Conservation (phyloP, 257 asterid species). For the Eucommia ulmoides region DNA sequence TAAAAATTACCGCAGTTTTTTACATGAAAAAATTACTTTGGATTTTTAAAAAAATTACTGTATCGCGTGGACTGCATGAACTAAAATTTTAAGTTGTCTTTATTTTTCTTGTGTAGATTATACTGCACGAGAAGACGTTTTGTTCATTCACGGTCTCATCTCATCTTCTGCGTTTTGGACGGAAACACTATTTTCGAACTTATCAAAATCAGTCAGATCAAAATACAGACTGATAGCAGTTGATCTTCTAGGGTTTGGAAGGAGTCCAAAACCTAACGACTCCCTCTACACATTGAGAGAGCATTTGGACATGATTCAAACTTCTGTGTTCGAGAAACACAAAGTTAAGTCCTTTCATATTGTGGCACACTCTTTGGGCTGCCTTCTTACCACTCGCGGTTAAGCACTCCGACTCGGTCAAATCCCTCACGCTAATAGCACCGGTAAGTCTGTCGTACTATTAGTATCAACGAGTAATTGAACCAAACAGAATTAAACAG, state of each 20-base stretch:
- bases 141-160: conserved; percentile 90
- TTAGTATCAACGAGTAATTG: no score
- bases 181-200: conserved; percentile 76
- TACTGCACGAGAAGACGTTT: conserved; percentile 53
- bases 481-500: no score
- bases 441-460: conserved; percentile 37
- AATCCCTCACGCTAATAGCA: conserved; percentile 76
- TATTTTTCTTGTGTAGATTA: background rate
- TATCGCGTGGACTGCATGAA: no score
- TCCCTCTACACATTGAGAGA: conserved; percentile 73
- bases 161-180: conserved; percentile 92
- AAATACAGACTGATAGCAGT: conserved; percentile 77
- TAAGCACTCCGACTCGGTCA: conserved; percentile 44
- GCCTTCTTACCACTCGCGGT: conserved; percentile 91
- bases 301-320: conserved; percentile 88
- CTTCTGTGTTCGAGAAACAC: conserved; percentile 56
- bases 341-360: conserved; percentile 78
- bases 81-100: no score
- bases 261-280: conserved; percentile 84
- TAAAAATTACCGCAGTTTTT: no score
- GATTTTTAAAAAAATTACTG: no score
- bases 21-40: no score
- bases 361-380: conserved; percentile 90
- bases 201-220: conserved; percentile 48
- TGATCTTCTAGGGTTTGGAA: conserved; percentile 85